Evolutionary conservation across 148 eudicot species (phyloP).

Genomic region (Amaranthus cruentus): DNA sequence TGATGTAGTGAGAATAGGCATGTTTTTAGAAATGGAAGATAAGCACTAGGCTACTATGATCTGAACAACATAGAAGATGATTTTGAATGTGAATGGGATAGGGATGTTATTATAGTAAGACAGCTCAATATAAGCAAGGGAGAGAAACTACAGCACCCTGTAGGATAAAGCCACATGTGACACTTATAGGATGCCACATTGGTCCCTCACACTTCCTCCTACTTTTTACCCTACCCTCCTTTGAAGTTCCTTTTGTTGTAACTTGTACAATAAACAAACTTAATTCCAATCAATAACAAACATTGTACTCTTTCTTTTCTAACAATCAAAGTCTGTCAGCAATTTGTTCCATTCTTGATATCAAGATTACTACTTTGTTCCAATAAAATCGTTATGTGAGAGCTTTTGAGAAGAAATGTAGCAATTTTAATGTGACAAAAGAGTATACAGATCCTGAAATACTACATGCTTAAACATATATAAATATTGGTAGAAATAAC

Average conservation of each 20-base stretch:
- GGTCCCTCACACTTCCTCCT: not conserved
- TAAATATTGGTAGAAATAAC: no score
- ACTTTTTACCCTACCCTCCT: no score
- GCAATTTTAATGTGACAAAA: no score
- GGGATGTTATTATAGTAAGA: not conserved
- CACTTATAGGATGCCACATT: not conserved
- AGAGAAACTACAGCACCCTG: conserved; percentile 2
- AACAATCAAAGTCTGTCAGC: no score
- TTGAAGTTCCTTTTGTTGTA: no score
- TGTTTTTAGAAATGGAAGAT: conserved; percentile 15
- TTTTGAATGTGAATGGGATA: not conserved
- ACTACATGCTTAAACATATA: no score
- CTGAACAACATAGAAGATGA: not conserved
- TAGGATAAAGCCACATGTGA: conserved; percentile 14
- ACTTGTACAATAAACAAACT: no score
- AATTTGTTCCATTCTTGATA: no score
- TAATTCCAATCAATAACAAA: no score
- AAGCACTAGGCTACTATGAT: not conserved
- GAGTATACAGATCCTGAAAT: no score
- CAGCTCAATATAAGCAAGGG: not conserved
- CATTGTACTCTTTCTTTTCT: no score
- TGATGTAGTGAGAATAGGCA: conserved; percentile 10
- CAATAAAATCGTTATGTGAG: not conserved
- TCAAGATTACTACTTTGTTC: not conserved
- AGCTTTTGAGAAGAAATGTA: no score